phyloP scores from a whole-genome alignment of 495 filamentous ascomycete genomes.

The Tuber indicum region DNA sequence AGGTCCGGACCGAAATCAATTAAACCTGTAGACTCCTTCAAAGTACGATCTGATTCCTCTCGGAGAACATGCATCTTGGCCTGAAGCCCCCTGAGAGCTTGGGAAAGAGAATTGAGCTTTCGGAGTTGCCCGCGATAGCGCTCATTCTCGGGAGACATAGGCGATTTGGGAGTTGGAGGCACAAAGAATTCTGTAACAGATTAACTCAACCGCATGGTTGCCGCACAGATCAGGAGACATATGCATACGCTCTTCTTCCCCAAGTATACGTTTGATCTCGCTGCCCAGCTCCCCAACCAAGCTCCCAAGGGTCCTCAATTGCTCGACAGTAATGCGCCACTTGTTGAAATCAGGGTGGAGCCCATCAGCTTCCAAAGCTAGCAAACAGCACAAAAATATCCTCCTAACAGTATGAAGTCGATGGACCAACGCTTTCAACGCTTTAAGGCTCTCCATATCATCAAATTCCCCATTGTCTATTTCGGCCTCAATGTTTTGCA shows the following conservation, averaged over 20 bases:
- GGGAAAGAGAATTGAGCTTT: conserved; percentile 76
- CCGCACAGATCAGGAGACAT: background rate
- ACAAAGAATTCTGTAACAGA: conserved; percentile 47
- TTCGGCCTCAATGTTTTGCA: conserved; percentile 58
- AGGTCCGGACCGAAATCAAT: conserved; percentile 67
- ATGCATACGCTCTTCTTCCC: conserved; percentile 72
- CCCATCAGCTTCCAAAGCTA: conserved; percentile 82
- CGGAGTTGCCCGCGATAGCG: conserved; percentile 75
- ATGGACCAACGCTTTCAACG: conserved; percentile 69
- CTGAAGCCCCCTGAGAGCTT: conserved; percentile 84
- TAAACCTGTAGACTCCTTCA: conserved; percentile 61
- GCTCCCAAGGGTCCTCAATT: conserved; percentile 62
- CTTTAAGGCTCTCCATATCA: conserved; percentile 69
- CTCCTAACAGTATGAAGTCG: conserved; percentile 74
- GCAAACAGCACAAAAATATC: conserved; percentile 73
- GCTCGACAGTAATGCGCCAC: conserved; percentile 73
- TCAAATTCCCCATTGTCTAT: conserved; percentile 61
- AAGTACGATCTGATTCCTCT: conserved; percentile 73
- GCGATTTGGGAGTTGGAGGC: conserved; percentile 56
- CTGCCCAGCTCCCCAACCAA: conserved; percentile 50
- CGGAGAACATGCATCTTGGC: conserved; percentile 89
- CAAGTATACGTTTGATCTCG: conserved; percentile 60
- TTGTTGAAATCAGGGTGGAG: conserved; percentile 68
- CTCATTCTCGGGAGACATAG: conserved; percentile 68
- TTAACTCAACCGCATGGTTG: conserved; percentile 34